These are phyloP conservation scores for Candida mesenterica DNA, from an alignment of 1,139 yeast species.

Conservation along the genomic window DNA sequence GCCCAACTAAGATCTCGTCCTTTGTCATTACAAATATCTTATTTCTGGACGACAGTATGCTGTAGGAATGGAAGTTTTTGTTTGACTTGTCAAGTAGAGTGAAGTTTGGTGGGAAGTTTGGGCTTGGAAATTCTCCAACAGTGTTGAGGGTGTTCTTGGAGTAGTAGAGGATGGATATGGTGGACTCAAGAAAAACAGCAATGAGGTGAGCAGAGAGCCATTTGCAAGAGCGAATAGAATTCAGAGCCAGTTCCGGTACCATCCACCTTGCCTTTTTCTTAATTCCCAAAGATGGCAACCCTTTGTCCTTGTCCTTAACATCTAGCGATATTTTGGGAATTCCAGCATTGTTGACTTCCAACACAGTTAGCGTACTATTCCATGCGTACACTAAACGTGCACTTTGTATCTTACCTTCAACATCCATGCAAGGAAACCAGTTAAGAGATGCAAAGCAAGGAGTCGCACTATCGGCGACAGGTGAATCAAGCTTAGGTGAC, in stretches of 20 bases:
- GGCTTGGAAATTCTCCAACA: not conserved
- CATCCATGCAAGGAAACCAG: slow-evolving; percentile 53
- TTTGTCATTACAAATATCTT: slow-evolving; percentile 21
- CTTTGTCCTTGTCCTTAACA: slow-evolving; percentile 40
- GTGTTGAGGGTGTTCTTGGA: not conserved
- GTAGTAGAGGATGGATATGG: slow-evolving; percentile 1
- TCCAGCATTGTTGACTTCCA: slow-evolving; percentile 45
- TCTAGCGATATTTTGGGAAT: slow-evolving; percentile 34
- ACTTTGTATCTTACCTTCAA: slow-evolving; percentile 16
- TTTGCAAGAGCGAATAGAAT: slow-evolving; percentile 45
- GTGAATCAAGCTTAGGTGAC: slow-evolving; percentile 3
- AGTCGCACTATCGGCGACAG: slow-evolving; percentile 33
- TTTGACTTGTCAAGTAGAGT: not conserved
- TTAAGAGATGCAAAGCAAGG: slow-evolving; percentile 37
- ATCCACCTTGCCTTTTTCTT: slow-evolving; percentile 47
- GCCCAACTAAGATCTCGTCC: slow-evolving; percentile 50
- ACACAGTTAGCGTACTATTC: slow-evolving; percentile 54
- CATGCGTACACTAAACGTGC: slow-evolving; percentile 68
- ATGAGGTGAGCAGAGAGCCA: slow-evolving; percentile 61
- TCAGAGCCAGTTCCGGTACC: slow-evolving; percentile 16
- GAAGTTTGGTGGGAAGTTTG: slow-evolving; percentile 1
- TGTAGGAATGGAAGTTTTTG: not conserved
- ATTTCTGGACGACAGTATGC: slow-evolving; percentile 26
- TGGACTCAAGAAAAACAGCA: slow-evolving; percentile 23
- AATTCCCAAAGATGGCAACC: slow-evolving; percentile 38